Conservation (phyloP, 2,329 filamentous ascomycete species). For the Dactylellina leptospora region DNA sequence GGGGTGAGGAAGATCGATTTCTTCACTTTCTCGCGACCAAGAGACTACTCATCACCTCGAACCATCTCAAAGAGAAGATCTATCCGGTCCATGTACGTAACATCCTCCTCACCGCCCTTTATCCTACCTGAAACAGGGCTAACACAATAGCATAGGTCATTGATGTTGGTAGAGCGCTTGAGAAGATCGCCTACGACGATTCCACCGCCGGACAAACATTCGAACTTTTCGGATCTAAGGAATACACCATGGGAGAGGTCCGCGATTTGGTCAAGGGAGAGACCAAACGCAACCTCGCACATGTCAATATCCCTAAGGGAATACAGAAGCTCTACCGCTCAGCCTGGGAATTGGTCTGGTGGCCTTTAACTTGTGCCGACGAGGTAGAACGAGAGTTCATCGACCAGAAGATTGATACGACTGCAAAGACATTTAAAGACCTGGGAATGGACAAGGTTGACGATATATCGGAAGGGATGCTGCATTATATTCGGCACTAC, state of each 20-base stretch:
- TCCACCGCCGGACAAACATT: conserved; percentile 88
- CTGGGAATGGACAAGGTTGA: conserved; percentile 89
- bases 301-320: conserved; percentile 87
- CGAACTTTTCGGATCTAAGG: conserved; percentile 91
- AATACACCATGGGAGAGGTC: conserved; percentile 90
- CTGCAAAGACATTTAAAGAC: conserved; percentile 94
- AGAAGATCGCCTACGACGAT: conserved; percentile 90
- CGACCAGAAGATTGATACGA: conserved; percentile 88
- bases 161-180: conserved; percentile 87
- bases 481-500: conserved; percentile 78
- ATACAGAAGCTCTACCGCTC: conserved; percentile 78
- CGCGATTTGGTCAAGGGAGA: conserved; percentile 87
- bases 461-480: conserved; percentile 79
- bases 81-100: conserved; percentile 83
- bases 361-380: conserved; percentile 81
- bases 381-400: conserved; percentile 91
- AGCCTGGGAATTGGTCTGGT: conserved; percentile 85
- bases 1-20: conserved; percentile 92
- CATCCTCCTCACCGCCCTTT: neutral
- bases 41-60: conserved; percentile 85
- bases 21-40: conserved; percentile 83
- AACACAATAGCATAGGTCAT: conserved; percentile 69
- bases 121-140: neutral
- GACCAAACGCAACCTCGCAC: conserved; percentile 86
- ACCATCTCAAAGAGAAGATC: conserved; percentile 91